Base-by-base conservation (phyloP, 2,329 filamentous ascomycete genomes). In the Fusarium sp. region DNA sequence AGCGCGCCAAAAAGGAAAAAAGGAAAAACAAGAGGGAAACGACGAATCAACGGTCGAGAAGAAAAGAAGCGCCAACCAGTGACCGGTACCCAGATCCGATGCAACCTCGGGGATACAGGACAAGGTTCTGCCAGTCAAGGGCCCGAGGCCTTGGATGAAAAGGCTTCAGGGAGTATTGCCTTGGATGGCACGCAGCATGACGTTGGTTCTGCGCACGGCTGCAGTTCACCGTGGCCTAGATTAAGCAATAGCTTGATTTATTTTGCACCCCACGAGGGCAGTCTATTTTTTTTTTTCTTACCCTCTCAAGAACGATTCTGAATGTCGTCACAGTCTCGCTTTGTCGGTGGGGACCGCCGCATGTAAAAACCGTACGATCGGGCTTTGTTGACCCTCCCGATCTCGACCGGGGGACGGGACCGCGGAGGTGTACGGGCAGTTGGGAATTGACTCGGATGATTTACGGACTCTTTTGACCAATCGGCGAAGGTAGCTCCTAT, bases 141-240 rank as follows among this genome's bases (percentile, higher is more conserved):
- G 57, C 52, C 45, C 47, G 62, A 56, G 57, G 40, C 56, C 24
- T 40, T 52, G 68, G 54, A 34, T 34, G 31, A 66, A 72, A 50
- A 52, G 50, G 56, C 34, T 59, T 31, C 52, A 27, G 35, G 37
- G 59, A 42, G 63, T 38, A 27, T 34, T 57, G 54, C 56, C 62
- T 63, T 71, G 65, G 38, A 42, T 75, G 74, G 65, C 70, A 57
- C 63, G 65, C 50, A 64, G 47, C 56, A 69, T 71, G 69, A 65
- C 74, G 62, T 72, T 74, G 42, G 50, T 40, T 58, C 60, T 58
- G 61, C 38, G 61, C 72, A 69, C 70, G 69, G 71, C 60, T 66
- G 60, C 64, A 62, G 54, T 62, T 69, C 54, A 37, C 62, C 59
- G 64, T 38, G 63, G 56, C 59, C 58, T 60, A 67, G 40, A 42